Base-by-base conservation (phyloP, 2,329 filamentous ascomycete species). In the Pestalotiopsis sp. region DNA sequence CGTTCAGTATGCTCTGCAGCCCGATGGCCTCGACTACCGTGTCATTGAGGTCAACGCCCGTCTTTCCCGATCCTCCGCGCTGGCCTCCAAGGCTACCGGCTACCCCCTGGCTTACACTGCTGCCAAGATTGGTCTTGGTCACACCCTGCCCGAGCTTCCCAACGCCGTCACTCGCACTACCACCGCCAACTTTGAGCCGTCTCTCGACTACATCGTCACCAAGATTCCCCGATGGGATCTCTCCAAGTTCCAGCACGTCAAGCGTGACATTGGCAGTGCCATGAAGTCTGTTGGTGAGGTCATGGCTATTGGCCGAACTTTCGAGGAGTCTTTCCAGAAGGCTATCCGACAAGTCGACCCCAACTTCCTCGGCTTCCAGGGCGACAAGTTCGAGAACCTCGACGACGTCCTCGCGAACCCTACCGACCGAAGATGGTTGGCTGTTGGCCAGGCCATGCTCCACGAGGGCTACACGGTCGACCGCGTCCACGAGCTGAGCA, bases 231-330 rank as follows among this genome's bases (percentile, higher is more conserved):
- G 96, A 78, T 99, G 96, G 96, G 96, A 99, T 87, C 83, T 99
- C 78, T 91, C 93, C 86, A 99, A 99, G 86, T 99, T 99, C 87
- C 95, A 98, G 84, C 95, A 98, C 77, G 96, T 99, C 73, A 97
- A 97, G 87, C 92, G 96, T 70, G 93, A 97, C 78, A 98, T 99
- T 78, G 96, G 96, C 75, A 97, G 93, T 78, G 92, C 95, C 71
- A 99, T 99, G 96, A 99, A 98, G 86, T 98, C 95, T 27, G 95
- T 99, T 68, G 96, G 96, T 79, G 96, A 99, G 83, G 96, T 99
- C 70, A 99, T 99, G 96, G 96, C 96, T 72, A 98, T 99, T 77
- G 96, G 96, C 74, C 91, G 96, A 81, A 98, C 96, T 38, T 99
- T 98, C 76, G 96, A 99, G 83, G 96, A 99, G 84, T 97, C 94